A percentile compares a stretch with the other conserved stretches of the same genome.
phyloP scores from a whole-genome alignment of 1,139 yeast species.

The Komagataea norvegica region DNA sequence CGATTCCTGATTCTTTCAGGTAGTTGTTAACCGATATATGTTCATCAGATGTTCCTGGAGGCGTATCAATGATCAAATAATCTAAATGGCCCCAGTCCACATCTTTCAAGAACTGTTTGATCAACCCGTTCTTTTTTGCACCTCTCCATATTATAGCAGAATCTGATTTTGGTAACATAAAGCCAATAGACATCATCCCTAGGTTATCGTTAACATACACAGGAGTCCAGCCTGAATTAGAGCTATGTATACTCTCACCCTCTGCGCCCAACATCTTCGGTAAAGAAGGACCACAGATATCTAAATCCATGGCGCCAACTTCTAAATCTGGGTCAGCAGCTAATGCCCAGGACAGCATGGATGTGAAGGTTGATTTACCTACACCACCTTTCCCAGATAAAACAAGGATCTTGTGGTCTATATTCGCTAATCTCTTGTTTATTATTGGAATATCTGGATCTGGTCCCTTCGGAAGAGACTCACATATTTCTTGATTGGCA shows the following conservation, averaged over 20 bases:
- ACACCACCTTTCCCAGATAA: slow-evolving; percentile 98
- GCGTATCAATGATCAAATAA: slow-evolving; percentile 89
- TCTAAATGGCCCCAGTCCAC: slow-evolving; percentile 96
- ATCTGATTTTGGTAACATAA: slow-evolving; percentile 90
- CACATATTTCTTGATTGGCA: slow-evolving; percentile 88
- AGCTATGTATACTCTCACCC: slow-evolving; percentile 81
- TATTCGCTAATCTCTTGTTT: slow-evolving; percentile 56
- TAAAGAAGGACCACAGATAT: slow-evolving; percentile 95
- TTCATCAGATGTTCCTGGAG: slow-evolving; percentile 98
- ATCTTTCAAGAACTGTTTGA: slow-evolving; percentile 89
- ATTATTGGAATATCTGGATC: slow-evolving; percentile 91
- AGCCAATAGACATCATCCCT: slow-evolving; percentile 94
- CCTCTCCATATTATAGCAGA: slow-evolving; percentile 98
- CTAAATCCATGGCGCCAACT: slow-evolving; percentile 95
- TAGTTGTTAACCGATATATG: slow-evolving; percentile 87
- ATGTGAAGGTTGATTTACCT: slow-evolving; percentile 92
- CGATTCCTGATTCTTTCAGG: slow-evolving; percentile 85
- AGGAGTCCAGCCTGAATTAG: slow-evolving; percentile 94
- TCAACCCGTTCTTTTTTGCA: slow-evolving; percentile 85
- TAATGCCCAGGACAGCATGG: slow-evolving; percentile 93
- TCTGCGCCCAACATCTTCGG: slow-evolving; percentile 94
- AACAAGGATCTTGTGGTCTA: slow-evolving; percentile 80
- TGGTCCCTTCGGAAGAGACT: slow-evolving; percentile 87
- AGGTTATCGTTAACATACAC: slow-evolving; percentile 93
- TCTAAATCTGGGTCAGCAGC: slow-evolving; percentile 85